phyloP scores from a whole-genome alignment of 768 basidiomycete genomes.

The Hericium alpestre region DNA sequence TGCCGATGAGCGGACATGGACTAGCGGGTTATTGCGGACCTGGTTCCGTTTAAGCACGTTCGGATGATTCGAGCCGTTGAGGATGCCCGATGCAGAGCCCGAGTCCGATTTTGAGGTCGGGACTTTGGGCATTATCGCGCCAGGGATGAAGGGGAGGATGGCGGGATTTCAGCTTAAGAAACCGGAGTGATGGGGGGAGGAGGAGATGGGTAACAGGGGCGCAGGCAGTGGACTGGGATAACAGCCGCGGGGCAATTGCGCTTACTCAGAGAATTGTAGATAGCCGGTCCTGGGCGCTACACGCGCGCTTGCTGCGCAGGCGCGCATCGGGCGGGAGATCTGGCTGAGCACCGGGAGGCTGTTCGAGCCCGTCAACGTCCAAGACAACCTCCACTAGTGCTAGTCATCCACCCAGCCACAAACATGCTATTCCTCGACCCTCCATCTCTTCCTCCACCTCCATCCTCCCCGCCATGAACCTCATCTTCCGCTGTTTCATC shows the following conservation, averaged over 20 bases:
- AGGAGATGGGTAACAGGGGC: neutral
- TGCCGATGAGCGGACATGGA: neutral
- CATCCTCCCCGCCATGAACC: neutral
- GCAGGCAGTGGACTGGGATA: neutral
- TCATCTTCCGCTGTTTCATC: neutral
- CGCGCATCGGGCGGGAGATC: too few relatives aligned
- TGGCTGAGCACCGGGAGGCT: too few relatives aligned
- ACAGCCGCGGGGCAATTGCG: neutral
- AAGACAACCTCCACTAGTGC: too few relatives aligned
- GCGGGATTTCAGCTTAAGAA: neutral
- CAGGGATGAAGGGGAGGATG: neutral
- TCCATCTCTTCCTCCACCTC: neutral
- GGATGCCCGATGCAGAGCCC: slow-evolving; percentile 8
- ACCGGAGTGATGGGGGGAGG: neutral
- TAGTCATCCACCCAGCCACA: too few relatives aligned
- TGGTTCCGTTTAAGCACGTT: slow-evolving; percentile 21
- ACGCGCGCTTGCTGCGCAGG: too few relatives aligned
- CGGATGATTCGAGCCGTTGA: slow-evolving; percentile 8
- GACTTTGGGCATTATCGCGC: slow-evolving; percentile 9
- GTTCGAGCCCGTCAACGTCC: too few relatives aligned
- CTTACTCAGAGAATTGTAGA: too few relatives aligned
- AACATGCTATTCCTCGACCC: too few relatives aligned
- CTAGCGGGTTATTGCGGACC: slow-evolving; percentile 12
- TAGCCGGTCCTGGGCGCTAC: neutral
- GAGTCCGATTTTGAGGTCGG: slow-evolving; percentile 6